Conservation (phyloP, 169 alveolate species). For the Plasmodium gonderi region DNA sequence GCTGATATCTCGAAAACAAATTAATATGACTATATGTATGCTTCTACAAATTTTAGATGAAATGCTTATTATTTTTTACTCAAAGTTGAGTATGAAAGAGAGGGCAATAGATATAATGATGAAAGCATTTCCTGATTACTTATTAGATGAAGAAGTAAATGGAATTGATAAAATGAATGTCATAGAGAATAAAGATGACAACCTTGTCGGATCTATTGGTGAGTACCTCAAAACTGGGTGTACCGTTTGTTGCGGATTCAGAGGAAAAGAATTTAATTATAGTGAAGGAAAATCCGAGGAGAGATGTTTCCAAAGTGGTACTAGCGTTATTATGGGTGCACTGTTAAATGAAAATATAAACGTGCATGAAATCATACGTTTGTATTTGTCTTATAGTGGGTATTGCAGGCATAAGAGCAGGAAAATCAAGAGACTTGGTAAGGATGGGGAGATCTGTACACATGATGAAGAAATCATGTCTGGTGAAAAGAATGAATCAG, state of each 20-base stretch:
- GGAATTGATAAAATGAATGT: neutral
- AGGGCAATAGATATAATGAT: slow-evolving; percentile 53
- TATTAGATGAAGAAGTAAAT: neutral
- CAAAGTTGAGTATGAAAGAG: slow-evolving; percentile 6
- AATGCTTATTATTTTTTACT: slow-evolving; percentile 11
- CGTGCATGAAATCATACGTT: slow-evolving; percentile 18
- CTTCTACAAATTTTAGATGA: slow-evolving; percentile 53
- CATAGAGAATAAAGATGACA: neutral
- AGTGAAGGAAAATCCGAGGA: neutral
- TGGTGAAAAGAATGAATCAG: neutral
- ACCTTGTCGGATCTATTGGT: neutral
- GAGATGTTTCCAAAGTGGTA: neutral
- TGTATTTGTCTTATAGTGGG: slow-evolving; percentile 30
- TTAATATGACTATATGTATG: slow-evolving; percentile 16
- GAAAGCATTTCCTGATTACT: neutral
- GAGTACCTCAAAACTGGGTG: neutral
- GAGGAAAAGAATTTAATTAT: neutral
- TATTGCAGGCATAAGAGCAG: slow-evolving; percentile 24
- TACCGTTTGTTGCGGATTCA: neutral
- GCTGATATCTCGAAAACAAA: slow-evolving; percentile 21
- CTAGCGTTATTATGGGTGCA: neutral
- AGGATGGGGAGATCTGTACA: neutral
- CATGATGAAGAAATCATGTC: too few species aligned
- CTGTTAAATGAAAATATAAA: slow-evolving; percentile 9
- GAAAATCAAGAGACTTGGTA: slow-evolving; percentile 1